A percentile compares a stretch with the other conserved stretches of the same genome.
phyloP scores from a whole-genome alignment of 1,284 basidiomycete species.

The Ustanciosporium gigantosporum region DNA sequence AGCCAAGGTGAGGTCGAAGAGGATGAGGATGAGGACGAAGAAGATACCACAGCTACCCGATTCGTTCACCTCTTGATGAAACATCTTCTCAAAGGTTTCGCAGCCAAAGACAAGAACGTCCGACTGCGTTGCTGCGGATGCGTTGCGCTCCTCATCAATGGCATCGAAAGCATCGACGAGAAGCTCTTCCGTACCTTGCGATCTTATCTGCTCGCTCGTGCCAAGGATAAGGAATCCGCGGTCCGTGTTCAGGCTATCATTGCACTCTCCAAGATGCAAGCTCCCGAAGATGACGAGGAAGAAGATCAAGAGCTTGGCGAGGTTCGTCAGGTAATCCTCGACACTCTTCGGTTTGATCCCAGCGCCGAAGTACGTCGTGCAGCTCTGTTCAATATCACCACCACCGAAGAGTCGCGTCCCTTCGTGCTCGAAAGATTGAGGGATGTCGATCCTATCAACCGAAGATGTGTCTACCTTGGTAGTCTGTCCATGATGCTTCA shows the following conservation, averaged over 20 bases:
- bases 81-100: constrained; percentile 80
- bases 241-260: constrained; percentile 84
- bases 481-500: constrained; percentile 39
- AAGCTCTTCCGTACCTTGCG: constrained; percentile 76
- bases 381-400: constrained; percentile 77
- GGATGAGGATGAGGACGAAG: constrained; percentile 68
- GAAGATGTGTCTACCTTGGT: constrained; percentile 77
- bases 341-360: constrained; percentile 73
- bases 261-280: constrained; percentile 80
- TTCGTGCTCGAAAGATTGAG: constrained; percentile 78
- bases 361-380: constrained; percentile 85
- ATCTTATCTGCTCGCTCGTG: constrained; percentile 73
- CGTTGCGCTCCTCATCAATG: constrained; percentile 61
- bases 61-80: constrained; percentile 73
- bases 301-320: constrained; percentile 69
- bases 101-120: constrained; percentile 85
- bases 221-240: constrained; percentile 80
- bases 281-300: constrained; percentile 62
- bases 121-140: constrained; percentile 80
- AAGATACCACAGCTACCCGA: constrained; percentile 73
- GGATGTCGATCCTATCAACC: constrained; percentile 80
- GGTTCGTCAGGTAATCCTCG: constrained; percentile 72
- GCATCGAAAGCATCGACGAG: constrained; percentile 67
- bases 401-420: constrained; percentile 68
- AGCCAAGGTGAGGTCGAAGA: constrained; percentile 58